Evolutionary conservation across 164 flowering plant species (phyloP).

Genomic region (Vitis cinerea): DNA sequence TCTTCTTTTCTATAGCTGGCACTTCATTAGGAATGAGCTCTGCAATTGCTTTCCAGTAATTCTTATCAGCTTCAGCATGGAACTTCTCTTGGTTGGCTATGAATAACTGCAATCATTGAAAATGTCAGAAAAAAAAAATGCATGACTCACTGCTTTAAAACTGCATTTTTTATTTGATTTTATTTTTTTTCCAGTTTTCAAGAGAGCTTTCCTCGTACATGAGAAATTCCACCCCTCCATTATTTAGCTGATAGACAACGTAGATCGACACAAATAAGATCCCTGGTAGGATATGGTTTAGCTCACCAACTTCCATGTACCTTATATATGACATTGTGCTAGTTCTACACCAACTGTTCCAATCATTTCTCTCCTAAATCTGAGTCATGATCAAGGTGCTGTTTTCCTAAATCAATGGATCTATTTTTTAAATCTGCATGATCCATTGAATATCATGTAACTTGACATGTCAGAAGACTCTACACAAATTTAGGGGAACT

Average conservation of each 20-base stretch:
- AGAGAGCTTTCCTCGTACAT: too few species aligned
- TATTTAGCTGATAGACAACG: too few species aligned
- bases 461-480: too few species aligned
- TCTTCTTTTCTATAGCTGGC: constrained; percentile 39
- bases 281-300: neutral
- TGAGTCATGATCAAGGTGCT: neutral
- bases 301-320: neutral
- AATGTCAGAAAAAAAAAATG: neutral
- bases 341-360: neutral
- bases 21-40: constrained; percentile 57
- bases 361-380: neutral
- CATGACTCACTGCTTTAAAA: neutral
- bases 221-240: too few species aligned
- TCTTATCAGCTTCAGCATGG: constrained; percentile 43
- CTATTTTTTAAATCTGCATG: too few species aligned
- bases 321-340: neutral
- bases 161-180: too few species aligned
- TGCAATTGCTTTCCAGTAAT: constrained; percentile 53
- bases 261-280: too few species aligned
- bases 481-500: too few species aligned
- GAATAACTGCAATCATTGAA: constrained; percentile 24
- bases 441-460: too few species aligned
- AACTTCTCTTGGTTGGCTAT: constrained; percentile 39
- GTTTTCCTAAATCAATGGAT: neutral
- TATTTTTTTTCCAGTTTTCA: too few species aligned